Evolutionary conservation across 768 basidiomycete species (phyloP).

Genomic region (Suillus alpinus): DNA sequence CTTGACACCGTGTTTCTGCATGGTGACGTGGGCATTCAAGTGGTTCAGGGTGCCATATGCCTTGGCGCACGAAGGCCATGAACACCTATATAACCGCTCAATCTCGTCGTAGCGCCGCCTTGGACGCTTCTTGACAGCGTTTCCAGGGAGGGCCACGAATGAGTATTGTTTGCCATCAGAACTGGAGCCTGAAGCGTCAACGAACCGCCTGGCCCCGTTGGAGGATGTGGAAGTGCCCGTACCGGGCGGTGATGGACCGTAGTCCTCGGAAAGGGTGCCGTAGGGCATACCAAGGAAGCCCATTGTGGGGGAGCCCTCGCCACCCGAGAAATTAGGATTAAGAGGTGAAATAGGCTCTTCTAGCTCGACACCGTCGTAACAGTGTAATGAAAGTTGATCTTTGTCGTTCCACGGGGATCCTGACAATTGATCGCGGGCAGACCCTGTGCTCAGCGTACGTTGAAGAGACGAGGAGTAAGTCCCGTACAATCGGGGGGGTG

Average conservation of each 20-base stretch:
- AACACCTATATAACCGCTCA: conserved; percentile 88
- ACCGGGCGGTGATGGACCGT: conserved; percentile 60
- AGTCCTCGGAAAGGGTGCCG: conserved; percentile 46
- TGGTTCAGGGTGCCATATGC: conserved; percentile 95
- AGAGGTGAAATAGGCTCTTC: conserved; percentile 56
- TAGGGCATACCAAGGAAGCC: conserved; percentile 34
- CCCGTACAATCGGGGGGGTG: conserved; percentile 33
- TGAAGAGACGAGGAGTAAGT: conserved; percentile 42
- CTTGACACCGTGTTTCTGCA: conserved; percentile 94
- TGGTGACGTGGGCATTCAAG: conserved; percentile 96
- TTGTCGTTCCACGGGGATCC: conserved; percentile 28
- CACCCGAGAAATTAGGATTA: conserved; percentile 50
- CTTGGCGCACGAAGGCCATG: conserved; percentile 75
- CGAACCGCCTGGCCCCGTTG: conserved; percentile 25
- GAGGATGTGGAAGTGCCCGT: conserved; percentile 62
- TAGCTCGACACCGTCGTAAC: conserved; percentile 33
- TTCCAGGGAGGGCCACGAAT: conserved; percentile 79
- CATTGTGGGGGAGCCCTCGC: conserved; percentile 34
- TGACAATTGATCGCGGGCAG: conserved; percentile 43
- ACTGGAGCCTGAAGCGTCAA: conserved; percentile 27
- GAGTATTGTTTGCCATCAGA: conserved; percentile 71
- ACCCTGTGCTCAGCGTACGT: conserved; percentile 42
- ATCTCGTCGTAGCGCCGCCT: conserved; percentile 91
- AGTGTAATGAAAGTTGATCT: conserved; percentile 28
- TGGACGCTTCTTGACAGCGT: conserved; percentile 80